Evolutionary conservation across 2,329 filamentous ascomycete genomes (phyloP), one percentile per base, ranked within the genome.

Genomic region (Davidsoniella neocaledoniae): DNA sequence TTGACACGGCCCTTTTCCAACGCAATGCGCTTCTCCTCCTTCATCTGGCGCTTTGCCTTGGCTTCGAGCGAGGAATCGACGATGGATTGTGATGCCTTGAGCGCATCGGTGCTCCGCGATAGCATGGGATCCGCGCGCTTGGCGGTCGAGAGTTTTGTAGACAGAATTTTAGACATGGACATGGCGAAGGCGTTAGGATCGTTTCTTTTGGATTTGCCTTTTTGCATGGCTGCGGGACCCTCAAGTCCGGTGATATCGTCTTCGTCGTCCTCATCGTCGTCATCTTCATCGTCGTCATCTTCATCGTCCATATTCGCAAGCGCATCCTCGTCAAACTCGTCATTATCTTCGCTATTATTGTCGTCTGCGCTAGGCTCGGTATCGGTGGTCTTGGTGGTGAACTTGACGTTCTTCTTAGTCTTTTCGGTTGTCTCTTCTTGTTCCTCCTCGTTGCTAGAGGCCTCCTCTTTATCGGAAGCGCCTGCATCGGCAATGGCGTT

Each of bases 41-140:
- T 78, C 58, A 96, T 64, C 60, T 88, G 83, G 50, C 78, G 76
- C 47, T 77, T 77, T 25, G 88, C 91, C 62, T 86, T 90, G 48
- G 80, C 72, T 59, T 94, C 90, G 38, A 98, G 71, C 50, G 82
- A 82, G 49, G 76, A 71, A 59, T 94, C 86, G 1, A 81, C 76
- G 8, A 84, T 73, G 33, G 83, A 77, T 52, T 79, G 79, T 55
- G 81, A 81, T 0, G 83, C 77, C 53, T 85, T 76, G 12, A 79
- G 76, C 1, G 87, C 87, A 9, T 75, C 74, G 54, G 77, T 79
- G 62, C 83, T 90, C 59, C 91, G 82, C 5, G 88, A 81, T 3
- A 98, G 73, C n/a, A 98, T 85, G 0, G 91, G 91, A 62, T 98
- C 91, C 49, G 80, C 73, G 21, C 88, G 83, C 61, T 86, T 86